These are phyloP conservation scores for Ceratocystiopsis minuta DNA, from an alignment of 2,329 filamentous ascomycete species.

Conservation along the genomic window DNA sequence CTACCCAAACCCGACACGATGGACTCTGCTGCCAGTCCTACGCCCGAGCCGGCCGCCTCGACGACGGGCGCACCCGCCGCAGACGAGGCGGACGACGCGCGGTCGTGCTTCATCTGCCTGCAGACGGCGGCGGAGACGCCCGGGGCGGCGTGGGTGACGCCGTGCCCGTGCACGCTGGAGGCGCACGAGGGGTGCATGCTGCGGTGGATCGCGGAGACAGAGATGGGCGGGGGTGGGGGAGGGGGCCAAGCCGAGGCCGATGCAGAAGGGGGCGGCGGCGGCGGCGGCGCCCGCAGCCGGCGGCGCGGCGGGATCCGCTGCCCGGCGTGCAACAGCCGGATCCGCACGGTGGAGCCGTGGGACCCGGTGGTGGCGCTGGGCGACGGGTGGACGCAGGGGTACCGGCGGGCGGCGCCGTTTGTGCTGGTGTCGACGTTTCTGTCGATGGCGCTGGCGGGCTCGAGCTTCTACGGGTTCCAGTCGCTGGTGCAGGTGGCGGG, in stretches of 20 bases:
- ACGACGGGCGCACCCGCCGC: too few species aligned
- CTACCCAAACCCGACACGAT: too few species aligned
- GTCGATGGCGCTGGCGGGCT: constrained; percentile 30
- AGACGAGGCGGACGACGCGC: background rate
- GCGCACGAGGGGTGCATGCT: constrained; percentile 83
- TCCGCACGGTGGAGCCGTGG: constrained; percentile 55
- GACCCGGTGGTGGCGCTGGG: constrained; percentile 54
- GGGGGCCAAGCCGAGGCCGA: too few species aligned
- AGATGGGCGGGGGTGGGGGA: constrained; percentile 36
- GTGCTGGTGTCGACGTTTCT: constrained; percentile 45
- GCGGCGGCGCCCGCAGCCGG: constrained; percentile 18
- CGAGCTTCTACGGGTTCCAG: constrained; percentile 33
- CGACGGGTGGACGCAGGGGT: constrained; percentile 35
- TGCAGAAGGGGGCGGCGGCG: constrained; percentile 9
- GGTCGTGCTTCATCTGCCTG: constrained; percentile 43
- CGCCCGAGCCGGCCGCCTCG: too few species aligned
- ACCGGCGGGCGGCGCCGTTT: constrained; percentile 39
- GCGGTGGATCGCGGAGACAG: constrained; percentile 84
- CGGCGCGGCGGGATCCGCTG: constrained; percentile 48
- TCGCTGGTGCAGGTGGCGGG: constrained; percentile 36
- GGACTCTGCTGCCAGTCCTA: too few species aligned
- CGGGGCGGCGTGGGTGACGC: constrained; percentile 53
- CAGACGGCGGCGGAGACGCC: constrained; percentile 34
- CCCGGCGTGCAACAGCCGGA: constrained; percentile 75
- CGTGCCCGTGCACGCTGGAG: constrained; percentile 77